A percentile compares a stretch with the other conserved stretches of the same genome.
Conservation (phyloP, 306 rosid genomes). For the Cicer yamashitae region DNA sequence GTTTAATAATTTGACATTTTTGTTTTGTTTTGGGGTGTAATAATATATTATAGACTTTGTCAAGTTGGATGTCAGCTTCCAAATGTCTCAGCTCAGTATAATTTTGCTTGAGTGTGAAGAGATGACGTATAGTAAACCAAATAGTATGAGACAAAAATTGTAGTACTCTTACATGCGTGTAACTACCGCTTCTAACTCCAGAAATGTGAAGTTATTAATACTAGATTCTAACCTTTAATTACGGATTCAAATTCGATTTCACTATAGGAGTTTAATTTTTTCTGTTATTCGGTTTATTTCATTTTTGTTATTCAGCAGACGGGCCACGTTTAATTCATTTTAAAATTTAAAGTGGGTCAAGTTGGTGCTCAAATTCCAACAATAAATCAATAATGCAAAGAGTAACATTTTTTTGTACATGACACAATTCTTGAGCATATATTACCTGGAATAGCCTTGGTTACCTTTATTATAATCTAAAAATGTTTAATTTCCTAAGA, state of each 20-base stretch:
- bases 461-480: neutral
- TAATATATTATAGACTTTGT: neutral
- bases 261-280: too few species aligned
- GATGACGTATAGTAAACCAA: neutral
- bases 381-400: too few species aligned
- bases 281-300: neutral
- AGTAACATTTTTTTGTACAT: neutral
- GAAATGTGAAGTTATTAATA: neutral
- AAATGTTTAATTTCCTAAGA: neutral
- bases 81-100: neutral
- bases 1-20: neutral
- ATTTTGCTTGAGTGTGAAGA: neutral
- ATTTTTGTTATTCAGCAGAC: constrained; percentile 3
- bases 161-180: neutral
- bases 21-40: neutral
- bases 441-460: neutral
- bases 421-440: constrained; percentile 27
- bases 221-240: too few species aligned
- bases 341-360: constrained; percentile 14
- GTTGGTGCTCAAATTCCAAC: constrained; percentile 31
- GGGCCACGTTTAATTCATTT: constrained; percentile 10
- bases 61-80: neutral
- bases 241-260: too few species aligned
- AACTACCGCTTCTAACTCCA: too few species aligned
- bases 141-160: neutral